Base-by-base conservation (phyloP, 805 yeast species). In the Kodamaea hsintzibuensis region DNA sequence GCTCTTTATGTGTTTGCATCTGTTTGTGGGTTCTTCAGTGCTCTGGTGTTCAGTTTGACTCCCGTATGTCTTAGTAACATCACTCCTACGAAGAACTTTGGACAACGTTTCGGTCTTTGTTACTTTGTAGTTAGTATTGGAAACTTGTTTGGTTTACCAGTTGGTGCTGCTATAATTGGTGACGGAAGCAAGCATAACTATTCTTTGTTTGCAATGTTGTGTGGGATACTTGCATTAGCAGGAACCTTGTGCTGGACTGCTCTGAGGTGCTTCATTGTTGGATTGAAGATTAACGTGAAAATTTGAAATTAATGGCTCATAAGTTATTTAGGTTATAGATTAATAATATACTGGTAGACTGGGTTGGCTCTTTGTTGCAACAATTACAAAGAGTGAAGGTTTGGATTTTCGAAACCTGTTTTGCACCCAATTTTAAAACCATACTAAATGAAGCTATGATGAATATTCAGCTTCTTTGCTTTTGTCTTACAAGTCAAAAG, bases 61-160 rank as follows among this genome's bases (percentile, higher is more conserved):
- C 91, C 93, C 0, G 84, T 83, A 3, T 86, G 92, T 56, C 78
- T 86, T n/a, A 81, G 88, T 0, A 80, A 81, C 46, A 82, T 88
- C 27, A 81, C 86, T n/a, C 79, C 78, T 13, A 84, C 86, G 0
- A 74, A 78, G 55, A 81, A 84, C 52, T 87, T 86, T 64, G 92
- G 92, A 16, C 83, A 82, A 57, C 69, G 87, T 17, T 88, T 83
- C 58, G 91, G 91, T 0, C 77, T 89, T 13, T 79, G 84, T 56
- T 86, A 84, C 64, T 83, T 82, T 48, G 67, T 83, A 60, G 83
- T 82, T 10, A 80, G 89, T 49, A 53, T 66, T 17, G 74, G 73
- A 2, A 67, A 69, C 49, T 60, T 74, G 43, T 62, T 73, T 45
- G 78, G 77, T 8, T 61, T 74, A 7, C 77, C 77, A 1, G 51